Percentiles rank a stretch among this genome's conserved stretches.
These are phyloP conservation scores for Stephania cephalantha DNA, from an alignment of 164 flowering plant genomes.

Conservation along the genomic window DNA sequence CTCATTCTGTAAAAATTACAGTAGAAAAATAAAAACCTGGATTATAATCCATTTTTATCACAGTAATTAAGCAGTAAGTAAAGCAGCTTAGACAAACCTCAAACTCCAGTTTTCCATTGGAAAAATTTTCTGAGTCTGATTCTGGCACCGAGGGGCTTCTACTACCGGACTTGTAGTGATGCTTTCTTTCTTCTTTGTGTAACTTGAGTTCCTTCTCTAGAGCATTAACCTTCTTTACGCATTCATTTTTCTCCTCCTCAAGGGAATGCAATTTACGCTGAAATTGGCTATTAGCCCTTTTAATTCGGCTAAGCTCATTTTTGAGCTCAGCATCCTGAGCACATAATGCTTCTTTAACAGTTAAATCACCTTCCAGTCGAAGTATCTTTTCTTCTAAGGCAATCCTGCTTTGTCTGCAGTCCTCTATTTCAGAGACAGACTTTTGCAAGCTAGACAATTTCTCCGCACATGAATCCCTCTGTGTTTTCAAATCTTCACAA, in stretches of 20 bases:
- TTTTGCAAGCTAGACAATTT: conserved; percentile 43
- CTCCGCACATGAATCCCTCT: conserved; percentile 41
- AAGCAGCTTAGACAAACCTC: conserved; percentile 23
- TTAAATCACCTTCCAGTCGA: conserved; percentile 45
- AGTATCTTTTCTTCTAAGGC: conserved; percentile 57
- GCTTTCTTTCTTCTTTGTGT: conserved; percentile 32
- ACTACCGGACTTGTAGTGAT: conserved; percentile 16
- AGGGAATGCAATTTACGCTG: conserved; percentile 43
- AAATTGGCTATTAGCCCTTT: conserved; percentile 45
- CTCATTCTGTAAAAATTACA: conserved; percentile 6
- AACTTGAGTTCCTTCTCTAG: conserved; percentile 44
- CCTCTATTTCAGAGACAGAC: conserved; percentile 44
- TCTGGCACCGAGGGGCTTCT: conserved; percentile 9
- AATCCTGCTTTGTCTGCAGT: conserved; percentile 31
- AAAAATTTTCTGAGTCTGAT: background rate
- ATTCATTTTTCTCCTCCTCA: conserved; percentile 50
- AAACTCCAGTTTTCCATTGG: conserved; percentile 12
- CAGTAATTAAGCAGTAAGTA: background rate
- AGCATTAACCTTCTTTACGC: conserved; percentile 31
- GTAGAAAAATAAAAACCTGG: background rate
- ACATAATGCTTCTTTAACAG: conserved; percentile 42
- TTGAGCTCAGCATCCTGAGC: conserved; percentile 49
- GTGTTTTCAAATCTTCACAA: conserved; percentile 46
- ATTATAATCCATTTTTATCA: background rate
- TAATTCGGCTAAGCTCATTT: conserved; percentile 46